These are phyloP conservation scores for Clavulina sp. DNA, from an alignment of 768 basidiomycete genomes.

Conservation along the genomic window DNA sequence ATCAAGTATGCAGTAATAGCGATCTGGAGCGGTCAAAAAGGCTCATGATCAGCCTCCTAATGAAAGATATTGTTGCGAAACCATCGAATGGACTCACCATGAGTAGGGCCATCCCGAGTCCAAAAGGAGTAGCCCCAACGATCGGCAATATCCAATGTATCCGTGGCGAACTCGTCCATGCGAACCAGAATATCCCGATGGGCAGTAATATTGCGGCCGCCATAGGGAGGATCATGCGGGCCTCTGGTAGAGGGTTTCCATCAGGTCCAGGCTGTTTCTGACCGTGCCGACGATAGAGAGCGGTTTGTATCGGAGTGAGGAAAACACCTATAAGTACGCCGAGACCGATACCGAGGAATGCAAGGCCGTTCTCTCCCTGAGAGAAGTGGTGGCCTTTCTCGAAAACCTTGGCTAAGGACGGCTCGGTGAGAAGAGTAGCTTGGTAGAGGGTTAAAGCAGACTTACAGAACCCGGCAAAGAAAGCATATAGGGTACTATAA, in stretches of 20 bases:
- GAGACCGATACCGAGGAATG: constrained; percentile 46
- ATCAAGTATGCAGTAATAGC: constrained; percentile 53
- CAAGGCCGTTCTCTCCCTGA: constrained; percentile 37
- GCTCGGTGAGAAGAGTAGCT: background rate
- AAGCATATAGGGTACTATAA: constrained; percentile 45
- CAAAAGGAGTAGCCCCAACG: constrained; percentile 49
- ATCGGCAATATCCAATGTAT: constrained; percentile 24
- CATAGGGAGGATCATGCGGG: constrained; percentile 44
- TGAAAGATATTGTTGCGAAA: background rate
- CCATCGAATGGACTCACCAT: constrained; percentile 16
- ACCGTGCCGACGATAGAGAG: constrained; percentile 35
- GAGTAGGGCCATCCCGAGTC: constrained; percentile 36
- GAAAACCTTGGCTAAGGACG: background rate
- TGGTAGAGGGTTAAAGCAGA: constrained; percentile 10
- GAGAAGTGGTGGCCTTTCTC: constrained; percentile 35
- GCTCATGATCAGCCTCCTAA: background rate
- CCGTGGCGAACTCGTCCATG: constrained; percentile 23
- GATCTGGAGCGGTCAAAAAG: constrained; percentile 17
- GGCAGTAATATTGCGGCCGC: constrained; percentile 35
- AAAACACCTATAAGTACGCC: constrained; percentile 35
- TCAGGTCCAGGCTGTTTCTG: too few relatives aligned
- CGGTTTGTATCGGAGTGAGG: constrained; percentile 28
- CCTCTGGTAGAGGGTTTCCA: constrained; percentile 42
- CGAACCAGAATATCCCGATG: constrained; percentile 48
- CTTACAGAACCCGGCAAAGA: constrained; percentile 39